These are phyloP conservation scores for Macaranga tanarius DNA, from an alignment of 441 rosid genomes.

Conservation along the genomic window DNA sequence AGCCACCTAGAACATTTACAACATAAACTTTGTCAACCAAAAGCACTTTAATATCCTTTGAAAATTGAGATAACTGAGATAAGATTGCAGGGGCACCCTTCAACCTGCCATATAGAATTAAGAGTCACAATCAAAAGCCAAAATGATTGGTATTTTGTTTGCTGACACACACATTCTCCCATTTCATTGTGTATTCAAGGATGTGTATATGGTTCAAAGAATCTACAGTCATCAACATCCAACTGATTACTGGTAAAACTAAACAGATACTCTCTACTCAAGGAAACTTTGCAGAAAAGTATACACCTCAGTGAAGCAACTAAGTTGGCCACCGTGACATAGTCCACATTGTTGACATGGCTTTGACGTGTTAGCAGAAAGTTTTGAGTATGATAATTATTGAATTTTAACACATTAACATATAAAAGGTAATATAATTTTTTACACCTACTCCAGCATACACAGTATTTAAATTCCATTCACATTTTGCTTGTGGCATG, in stretches of 20 bases:
- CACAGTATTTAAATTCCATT: background rate
- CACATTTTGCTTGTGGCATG: background rate
- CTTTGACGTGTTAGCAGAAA: background rate
- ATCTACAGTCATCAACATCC: background rate
- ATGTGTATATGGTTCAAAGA: background rate
- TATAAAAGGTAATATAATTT: background rate
- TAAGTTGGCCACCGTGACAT: background rate
- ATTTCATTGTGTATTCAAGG: background rate
- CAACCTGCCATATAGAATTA: constrained; percentile 36
- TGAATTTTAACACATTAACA: background rate
- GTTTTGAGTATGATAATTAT: background rate
- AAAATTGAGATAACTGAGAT: constrained; percentile 54
- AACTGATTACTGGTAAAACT: background rate
- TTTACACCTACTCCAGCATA: background rate
- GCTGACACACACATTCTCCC: background rate
- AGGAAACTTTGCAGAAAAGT: background rate
- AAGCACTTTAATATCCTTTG: constrained; percentile 62
- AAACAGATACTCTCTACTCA: constrained; percentile 4
- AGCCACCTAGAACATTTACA: constrained; percentile 75
- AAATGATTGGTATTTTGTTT: constrained; percentile 1
- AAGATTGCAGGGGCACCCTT: constrained; percentile 23
- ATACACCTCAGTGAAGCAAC: background rate
- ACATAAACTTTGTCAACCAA: constrained; percentile 67
- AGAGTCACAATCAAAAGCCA: constrained; percentile 1
- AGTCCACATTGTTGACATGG: background rate